Percentiles rank a stretch among this genome's conserved stretches.
Conservation (phyloP, 345 rosid genomes). For the Anacardium occidentale region DNA sequence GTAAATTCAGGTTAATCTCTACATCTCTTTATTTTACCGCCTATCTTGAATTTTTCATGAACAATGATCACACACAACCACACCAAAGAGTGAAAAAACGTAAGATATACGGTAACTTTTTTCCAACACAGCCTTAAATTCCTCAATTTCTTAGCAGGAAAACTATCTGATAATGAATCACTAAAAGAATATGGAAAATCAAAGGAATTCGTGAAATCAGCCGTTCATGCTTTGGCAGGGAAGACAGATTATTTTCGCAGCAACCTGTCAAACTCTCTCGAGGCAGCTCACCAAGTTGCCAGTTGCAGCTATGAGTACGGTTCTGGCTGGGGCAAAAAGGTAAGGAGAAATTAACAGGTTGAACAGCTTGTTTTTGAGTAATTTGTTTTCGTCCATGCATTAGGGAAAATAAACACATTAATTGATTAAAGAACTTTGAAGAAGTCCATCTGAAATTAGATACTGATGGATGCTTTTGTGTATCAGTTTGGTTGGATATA, state of each 20-base stretch:
- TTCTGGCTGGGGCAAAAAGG: conserved; percentile 58
- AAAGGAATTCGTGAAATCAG: conserved; percentile 40
- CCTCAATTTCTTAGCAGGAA: conserved; percentile 13
- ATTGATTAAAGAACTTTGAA: too few relatives aligned
- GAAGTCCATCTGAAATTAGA: neutral
- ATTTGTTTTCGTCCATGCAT: neutral
- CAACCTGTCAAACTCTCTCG: conserved; percentile 19
- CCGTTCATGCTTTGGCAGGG: conserved; percentile 44
- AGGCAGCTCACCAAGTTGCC: conserved; percentile 48
- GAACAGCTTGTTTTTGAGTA: neutral
- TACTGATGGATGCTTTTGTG: neutral
- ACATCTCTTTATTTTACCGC: neutral
- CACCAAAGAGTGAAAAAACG: too few relatives aligned
- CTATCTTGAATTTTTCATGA: too few relatives aligned
- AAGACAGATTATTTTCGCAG: conserved; percentile 9
- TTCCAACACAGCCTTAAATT: neutral
- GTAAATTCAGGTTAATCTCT: conserved; percentile 7
- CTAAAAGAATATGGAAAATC: conserved; percentile 48
- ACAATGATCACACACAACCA: too few relatives aligned
- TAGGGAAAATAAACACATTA: too few relatives aligned
- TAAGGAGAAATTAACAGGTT: conserved; percentile 9
- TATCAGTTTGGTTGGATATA: conserved; percentile 64
- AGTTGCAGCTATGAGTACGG: conserved; percentile 44
- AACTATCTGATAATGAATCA: conserved; percentile 17
- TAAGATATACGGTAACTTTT: too few relatives aligned